Evolutionary conservation across 345 rosid species (phyloP).

Genomic region (Eucalyptus sp.): DNA sequence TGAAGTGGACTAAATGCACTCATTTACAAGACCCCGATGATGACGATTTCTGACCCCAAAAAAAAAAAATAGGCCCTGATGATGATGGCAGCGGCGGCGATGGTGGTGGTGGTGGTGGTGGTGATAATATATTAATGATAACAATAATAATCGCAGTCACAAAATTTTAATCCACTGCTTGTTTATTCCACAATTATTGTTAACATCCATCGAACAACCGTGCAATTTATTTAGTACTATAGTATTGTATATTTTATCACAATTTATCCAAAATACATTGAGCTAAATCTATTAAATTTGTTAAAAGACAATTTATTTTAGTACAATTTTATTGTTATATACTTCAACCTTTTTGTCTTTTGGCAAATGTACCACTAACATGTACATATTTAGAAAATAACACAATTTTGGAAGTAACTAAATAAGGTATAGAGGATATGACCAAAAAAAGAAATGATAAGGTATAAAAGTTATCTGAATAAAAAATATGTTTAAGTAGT

Average conservation of each 20-base stretch:
- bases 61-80: neutral
- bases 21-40: neutral
- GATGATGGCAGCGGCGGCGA: neutral
- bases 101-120: neutral
- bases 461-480: neutral
- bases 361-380: neutral
- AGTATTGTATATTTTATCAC: neutral
- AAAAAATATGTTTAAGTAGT: neutral
- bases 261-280: neutral
- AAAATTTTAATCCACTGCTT: neutral
- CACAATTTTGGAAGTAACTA: neutral
- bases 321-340: neutral
- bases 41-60: neutral
- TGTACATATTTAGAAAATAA: neutral
- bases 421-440: neutral
- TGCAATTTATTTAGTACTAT: neutral
- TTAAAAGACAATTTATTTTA: neutral
- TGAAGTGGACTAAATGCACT: neutral
- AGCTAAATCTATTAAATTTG: neutral
- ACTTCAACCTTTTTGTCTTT: neutral
- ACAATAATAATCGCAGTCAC: neutral
- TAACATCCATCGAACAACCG: neutral
- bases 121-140: neutral
- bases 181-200: neutral
- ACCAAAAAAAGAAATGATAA: neutral